Evolutionary conservation across 1,284 basidiomycete genomes (phyloP).

Genomic region (Ustilago vetiveriae): DNA sequence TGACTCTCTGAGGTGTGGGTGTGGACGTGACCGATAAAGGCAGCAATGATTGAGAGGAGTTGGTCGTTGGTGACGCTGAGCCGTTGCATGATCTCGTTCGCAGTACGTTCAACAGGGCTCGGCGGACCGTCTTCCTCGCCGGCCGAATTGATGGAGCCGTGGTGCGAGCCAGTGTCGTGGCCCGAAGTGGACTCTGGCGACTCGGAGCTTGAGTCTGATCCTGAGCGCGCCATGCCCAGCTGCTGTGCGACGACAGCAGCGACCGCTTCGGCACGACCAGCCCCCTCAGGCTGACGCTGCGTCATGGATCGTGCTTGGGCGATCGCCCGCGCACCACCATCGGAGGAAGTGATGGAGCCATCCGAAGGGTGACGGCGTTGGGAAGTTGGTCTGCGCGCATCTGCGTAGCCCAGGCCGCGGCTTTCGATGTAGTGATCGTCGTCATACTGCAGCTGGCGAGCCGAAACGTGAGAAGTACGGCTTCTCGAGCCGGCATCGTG

Average conservation of each 20-base stretch:
- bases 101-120: conserved; percentile 76
- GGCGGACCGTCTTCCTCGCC: conserved; percentile 72
- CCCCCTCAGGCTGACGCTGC: conserved; percentile 37
- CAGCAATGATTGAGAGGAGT: conserved; percentile 90
- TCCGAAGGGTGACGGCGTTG: conserved; percentile 46
- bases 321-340: conserved; percentile 25
- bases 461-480: conserved; percentile 16
- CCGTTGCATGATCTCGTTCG: conserved; percentile 70
- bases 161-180: conserved; percentile 71
- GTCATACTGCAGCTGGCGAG: conserved; percentile 20
- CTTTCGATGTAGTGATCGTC: conserved; percentile 4
- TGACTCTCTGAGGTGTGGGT: conserved; percentile 87
- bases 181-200: conserved; percentile 48
- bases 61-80: conserved; percentile 72
- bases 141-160: conserved; percentile 71
- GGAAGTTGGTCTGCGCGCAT: conserved; percentile 19
- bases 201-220: conserved; percentile 45
- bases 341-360: conserved; percentile 37
- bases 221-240: conserved; percentile 32
- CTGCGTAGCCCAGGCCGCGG: too few relatives aligned
- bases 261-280: conserved; percentile 15
- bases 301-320: conserved; percentile 36
- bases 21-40: conserved; percentile 95
- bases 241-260: conserved; percentile 28
- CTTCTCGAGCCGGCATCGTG: conserved; percentile 18